A percentile compares a stretch with the other conserved stretches of the same genome.
phyloP scores from a whole-genome alignment of 2,329 filamentous ascomycete species.

The Metarhizium rileyi region DNA sequence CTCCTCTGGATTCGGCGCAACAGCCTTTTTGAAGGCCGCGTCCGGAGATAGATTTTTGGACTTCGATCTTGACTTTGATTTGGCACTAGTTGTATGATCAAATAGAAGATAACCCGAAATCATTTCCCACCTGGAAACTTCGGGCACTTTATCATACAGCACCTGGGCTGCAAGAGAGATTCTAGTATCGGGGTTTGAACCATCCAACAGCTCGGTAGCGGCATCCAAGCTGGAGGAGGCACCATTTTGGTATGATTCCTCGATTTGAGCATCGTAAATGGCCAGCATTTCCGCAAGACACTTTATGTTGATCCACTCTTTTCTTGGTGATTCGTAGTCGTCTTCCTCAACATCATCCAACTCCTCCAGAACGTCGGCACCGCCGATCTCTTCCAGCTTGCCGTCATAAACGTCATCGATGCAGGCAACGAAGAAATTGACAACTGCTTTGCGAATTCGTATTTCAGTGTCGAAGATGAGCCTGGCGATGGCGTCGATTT shows the following conservation, averaged over 20 bases:
- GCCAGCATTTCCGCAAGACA: slow-evolving; percentile 76
- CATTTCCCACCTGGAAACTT: slow-evolving; percentile 79
- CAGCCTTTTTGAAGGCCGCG: slow-evolving; percentile 56
- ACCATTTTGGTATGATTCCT: slow-evolving; percentile 41
- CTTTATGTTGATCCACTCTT: slow-evolving; percentile 87
- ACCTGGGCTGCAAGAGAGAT: slow-evolving; percentile 80
- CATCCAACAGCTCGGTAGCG: slow-evolving; percentile 47
- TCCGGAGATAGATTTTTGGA: slow-evolving; percentile 45
- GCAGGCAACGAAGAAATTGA: slow-evolving; percentile 82
- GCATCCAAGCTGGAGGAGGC: slow-evolving; percentile 37
- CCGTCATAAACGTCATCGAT: slow-evolving; percentile 72
- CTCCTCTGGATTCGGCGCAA: slow-evolving; percentile 65
- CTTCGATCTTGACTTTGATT: slow-evolving; percentile 39
- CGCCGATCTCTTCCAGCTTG: slow-evolving; percentile 76
- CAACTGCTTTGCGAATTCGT: slow-evolving; percentile 78
- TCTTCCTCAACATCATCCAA: slow-evolving; percentile 64
- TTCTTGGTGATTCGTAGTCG: slow-evolving; percentile 64
- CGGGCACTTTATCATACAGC: slow-evolving; percentile 71
- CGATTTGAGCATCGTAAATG: slow-evolving; percentile 65
- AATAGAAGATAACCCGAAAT: slow-evolving; percentile 85
- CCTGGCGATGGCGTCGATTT: slow-evolving; percentile 80
- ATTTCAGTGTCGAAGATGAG: slow-evolving; percentile 83
- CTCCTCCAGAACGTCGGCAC: slow-evolving; percentile 67
- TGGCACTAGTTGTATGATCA: slow-evolving; percentile 67
- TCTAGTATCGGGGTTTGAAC: slow-evolving; percentile 62